Evolutionary conservation across 257 asterid species (phyloP).

Genomic region (Solanum bukasovii): DNA sequence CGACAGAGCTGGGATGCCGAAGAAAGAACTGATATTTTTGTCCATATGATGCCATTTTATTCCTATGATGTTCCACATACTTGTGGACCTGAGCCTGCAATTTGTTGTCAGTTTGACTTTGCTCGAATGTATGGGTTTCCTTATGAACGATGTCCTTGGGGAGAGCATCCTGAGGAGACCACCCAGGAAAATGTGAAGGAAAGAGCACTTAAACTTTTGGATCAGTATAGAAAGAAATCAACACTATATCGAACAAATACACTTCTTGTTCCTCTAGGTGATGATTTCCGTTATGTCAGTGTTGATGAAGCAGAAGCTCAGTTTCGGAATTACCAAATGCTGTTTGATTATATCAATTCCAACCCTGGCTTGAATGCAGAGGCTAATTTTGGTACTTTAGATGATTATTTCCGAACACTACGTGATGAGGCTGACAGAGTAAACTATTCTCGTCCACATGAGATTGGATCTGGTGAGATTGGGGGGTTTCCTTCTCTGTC

Average conservation of each 20-base stretch:
- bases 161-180: conserved; percentile 82
- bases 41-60: conserved; percentile 99
- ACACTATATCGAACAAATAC: conserved; percentile 91
- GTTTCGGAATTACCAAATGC: conserved; percentile 83
- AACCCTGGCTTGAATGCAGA: conserved; percentile 85
- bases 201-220: conserved; percentile 71
- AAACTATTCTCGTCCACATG: conserved; percentile 61
- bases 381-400: conserved; percentile 88
- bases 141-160: conserved; percentile 96
- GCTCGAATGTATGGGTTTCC: conserved; percentile 84
- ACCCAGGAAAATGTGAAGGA: conserved; percentile 84
- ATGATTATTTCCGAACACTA: conserved; percentile 73
- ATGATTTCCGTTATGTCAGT: conserved; percentile 92
- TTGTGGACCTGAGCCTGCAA: conserved; percentile 99
- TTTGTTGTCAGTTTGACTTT: conserved; percentile 98
- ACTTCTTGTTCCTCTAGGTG: conserved; percentile 95
- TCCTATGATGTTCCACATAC: conserved; percentile 97
- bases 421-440: conserved; percentile 81
- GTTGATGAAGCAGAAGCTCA: conserved; percentile 98
- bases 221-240: conserved; percentile 89
- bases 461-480: conserved; percentile 77
- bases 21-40: conserved; percentile 95
- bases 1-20: conserved; percentile 96
- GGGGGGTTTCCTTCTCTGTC: conserved; percentile 91
- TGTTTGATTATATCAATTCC: conserved; percentile 85